Evolutionary conservation across 257 asterid species (phyloP).

Genomic region (Gardenia jasminoides): DNA sequence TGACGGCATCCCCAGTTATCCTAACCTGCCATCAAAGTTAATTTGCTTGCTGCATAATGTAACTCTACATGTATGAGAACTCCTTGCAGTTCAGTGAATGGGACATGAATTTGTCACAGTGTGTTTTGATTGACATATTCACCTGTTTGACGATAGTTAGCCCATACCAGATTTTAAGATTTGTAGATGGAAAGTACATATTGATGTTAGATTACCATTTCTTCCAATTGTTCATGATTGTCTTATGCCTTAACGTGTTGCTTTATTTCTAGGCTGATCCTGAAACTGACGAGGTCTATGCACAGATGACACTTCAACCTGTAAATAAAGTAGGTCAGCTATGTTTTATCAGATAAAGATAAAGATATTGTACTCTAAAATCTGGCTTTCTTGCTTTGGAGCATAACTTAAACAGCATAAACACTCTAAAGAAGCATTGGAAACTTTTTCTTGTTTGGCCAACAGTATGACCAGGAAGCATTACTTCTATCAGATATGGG

Average conservation of each 20-base stretch:
- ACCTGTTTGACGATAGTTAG: background rate
- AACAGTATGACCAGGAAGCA: constrained; percentile 89
- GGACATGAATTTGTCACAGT: background rate
- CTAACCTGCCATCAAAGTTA: constrained; percentile 90
- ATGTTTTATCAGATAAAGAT: constrained; percentile 9
- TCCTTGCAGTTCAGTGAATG: background rate
- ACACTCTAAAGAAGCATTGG: constrained; percentile 9
- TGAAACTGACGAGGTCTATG: constrained; percentile 96
- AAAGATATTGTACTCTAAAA: background rate
- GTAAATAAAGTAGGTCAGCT: constrained; percentile 54
- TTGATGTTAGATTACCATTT: background rate
- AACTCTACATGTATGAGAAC: constrained; percentile 74
- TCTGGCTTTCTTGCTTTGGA: background rate
- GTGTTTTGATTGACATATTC: background rate
- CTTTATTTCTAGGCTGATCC: constrained; percentile 70
- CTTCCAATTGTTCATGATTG: background rate
- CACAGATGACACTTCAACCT: constrained; percentile 98
- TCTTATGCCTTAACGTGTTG: constrained; percentile 5
- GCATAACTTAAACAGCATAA: background rate
- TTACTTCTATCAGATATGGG: constrained; percentile 78
- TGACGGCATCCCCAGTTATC: constrained; percentile 84
- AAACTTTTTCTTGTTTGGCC: constrained; percentile 4
- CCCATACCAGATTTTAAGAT: background rate
- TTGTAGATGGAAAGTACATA: background rate
- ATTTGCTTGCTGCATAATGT: constrained; percentile 88